Evolutionary conservation across 257 asterid genomes (phyloP).

Genomic region (Scutellaria baicalensis): DNA sequence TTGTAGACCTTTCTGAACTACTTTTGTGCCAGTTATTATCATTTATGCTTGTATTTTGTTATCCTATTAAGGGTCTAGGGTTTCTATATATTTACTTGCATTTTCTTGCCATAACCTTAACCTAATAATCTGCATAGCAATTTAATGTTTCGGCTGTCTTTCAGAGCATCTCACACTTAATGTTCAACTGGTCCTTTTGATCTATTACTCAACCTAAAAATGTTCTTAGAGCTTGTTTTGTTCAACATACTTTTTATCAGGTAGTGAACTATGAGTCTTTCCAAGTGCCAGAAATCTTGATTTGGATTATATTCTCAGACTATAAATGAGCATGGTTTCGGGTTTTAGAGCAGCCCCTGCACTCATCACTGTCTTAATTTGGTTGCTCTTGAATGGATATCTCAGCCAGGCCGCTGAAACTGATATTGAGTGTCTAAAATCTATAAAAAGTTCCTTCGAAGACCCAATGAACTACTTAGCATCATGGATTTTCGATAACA

Average conservation of each 20-base stretch:
- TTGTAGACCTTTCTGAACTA: not conserved
- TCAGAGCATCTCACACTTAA: not conserved
- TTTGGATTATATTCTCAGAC: not conserved
- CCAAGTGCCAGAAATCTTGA: conserved; percentile 11
- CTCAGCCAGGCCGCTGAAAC: conserved; percentile 31
- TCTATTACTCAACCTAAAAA: not conserved
- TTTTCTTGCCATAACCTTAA: not conserved
- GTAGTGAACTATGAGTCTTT: conserved; percentile 16
- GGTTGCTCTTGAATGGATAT: conserved; percentile 28
- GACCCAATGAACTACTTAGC: conserved; percentile 48
- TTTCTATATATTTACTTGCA: conserved; percentile 1
- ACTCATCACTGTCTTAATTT: conserved; percentile 23
- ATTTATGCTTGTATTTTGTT: not conserved
- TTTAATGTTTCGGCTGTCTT: not conserved
- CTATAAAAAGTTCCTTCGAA: conserved; percentile 33
- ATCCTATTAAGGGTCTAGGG: not conserved
- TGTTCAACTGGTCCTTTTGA: not conserved
- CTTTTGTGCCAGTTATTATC: not conserved
- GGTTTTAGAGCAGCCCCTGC: conserved; percentile 16
- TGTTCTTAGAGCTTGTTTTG: not conserved
- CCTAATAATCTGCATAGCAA: not conserved
- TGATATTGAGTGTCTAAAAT: conserved; percentile 59
- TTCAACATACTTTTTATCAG: conserved; percentile 20
- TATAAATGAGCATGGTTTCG: conserved; percentile 20
- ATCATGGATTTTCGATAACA: conserved; percentile 59